Evolutionary conservation across 2,329 filamentous ascomycete species (phyloP).

Genomic region (Metarhizium rileyi): DNA sequence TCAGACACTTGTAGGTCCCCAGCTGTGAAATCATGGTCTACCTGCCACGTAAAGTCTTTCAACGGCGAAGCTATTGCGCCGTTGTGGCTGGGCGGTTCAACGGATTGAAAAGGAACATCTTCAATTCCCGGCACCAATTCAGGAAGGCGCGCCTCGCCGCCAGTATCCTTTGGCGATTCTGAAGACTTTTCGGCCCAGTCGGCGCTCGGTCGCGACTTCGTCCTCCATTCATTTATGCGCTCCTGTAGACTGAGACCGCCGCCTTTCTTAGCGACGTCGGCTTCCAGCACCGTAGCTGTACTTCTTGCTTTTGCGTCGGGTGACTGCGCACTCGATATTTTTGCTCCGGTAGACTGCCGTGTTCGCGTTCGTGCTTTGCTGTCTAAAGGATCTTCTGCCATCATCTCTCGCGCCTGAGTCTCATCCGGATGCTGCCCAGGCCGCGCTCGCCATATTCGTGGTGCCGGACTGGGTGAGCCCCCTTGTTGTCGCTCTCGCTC

Average conservation of each 20-base stretch:
- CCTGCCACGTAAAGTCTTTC: constrained; percentile 45
- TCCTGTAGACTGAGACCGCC: constrained; percentile 3
- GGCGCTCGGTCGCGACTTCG: constrained; percentile 2
- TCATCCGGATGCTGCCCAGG: constrained; percentile 20
- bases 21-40: constrained; percentile 49
- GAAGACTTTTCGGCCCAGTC: background rate
- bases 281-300: background rate
- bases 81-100: constrained; percentile 16
- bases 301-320: background rate
- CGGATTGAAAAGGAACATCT: constrained; percentile 24
- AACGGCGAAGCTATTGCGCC: constrained; percentile 29
- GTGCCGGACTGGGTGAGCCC: constrained; percentile 42
- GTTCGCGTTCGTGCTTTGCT: constrained; percentile 12
- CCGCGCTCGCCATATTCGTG: constrained; percentile 31
- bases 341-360: constrained; percentile 6
- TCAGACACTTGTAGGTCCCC: constrained; percentile 45
- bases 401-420: constrained; percentile 16
- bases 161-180: constrained; percentile 13
- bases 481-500: constrained; percentile 21
- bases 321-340: constrained; percentile 8
- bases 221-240: constrained; percentile 6
- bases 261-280: background rate
- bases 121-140: constrained; percentile 30
- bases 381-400: constrained; percentile 22
- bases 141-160: constrained; percentile 22